These are phyloP conservation scores for Sporodiniella umbellata DNA, from an alignment of 371 early-diverging fungal species.

Conservation along the genomic window DNA sequence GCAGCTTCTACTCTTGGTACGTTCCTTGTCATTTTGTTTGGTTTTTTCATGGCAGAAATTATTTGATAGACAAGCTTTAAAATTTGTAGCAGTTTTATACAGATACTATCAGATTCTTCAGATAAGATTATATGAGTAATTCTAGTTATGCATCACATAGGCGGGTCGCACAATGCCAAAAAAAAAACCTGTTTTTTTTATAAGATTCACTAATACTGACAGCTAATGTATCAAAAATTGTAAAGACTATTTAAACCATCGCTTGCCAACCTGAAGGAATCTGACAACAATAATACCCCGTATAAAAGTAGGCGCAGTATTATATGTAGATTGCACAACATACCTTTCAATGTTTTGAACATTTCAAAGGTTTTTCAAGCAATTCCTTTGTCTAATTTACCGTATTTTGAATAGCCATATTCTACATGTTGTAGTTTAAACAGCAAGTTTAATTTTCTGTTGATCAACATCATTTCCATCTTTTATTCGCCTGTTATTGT, in stretches of 20 bases:
- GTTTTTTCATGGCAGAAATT: slow-evolving; percentile 7
- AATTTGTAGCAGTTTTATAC: slow-evolving; percentile 11
- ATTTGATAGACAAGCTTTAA: slow-evolving; percentile 11
- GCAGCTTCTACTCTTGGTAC: slow-evolving; percentile 8
- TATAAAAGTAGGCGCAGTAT: slow-evolving; percentile 6
- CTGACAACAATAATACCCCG: slow-evolving; percentile 13
- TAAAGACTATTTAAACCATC: slow-evolving; percentile 12
- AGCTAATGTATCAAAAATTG: slow-evolving; percentile 11
- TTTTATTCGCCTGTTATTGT: slow-evolving; percentile 9
- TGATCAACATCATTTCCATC: slow-evolving; percentile 4
- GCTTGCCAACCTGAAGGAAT: slow-evolving; percentile 12
- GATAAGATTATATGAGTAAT: slow-evolving; percentile 13
- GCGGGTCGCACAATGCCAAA: slow-evolving; percentile 13
- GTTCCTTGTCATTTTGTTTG: slow-evolving; percentile 2
- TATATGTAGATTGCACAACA: slow-evolving; percentile 15
- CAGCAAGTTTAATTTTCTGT: slow-evolving; percentile 16
- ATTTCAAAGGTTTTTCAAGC: slow-evolving; percentile 13
- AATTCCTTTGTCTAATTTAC: slow-evolving; percentile 16
- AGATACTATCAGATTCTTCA: slow-evolving; percentile 15
- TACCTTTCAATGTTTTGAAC: slow-evolving; percentile 12
- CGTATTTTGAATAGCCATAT: slow-evolving; percentile 15
- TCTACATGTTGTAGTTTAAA: slow-evolving; percentile 14
- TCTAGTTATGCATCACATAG: slow-evolving; percentile 10
- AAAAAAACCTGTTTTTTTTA: slow-evolving; percentile 17
- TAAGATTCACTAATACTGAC: slow-evolving; percentile 9